Conservation (phyloP, 345 rosid species). For the Eucalyptus camaldulensis region DNA sequence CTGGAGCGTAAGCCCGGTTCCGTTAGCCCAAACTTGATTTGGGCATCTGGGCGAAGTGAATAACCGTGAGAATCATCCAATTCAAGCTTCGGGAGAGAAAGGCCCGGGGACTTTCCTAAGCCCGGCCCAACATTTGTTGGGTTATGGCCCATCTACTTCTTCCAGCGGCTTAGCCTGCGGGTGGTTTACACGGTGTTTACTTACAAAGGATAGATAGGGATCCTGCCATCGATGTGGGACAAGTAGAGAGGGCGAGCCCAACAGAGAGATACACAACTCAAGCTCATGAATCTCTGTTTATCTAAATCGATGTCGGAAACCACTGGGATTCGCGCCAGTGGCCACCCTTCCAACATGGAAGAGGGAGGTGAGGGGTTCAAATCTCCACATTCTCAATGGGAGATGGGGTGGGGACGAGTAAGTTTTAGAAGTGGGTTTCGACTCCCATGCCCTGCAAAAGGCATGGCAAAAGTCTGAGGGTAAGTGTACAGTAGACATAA, state of each 20-base stretch:
- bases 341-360: too few relatives aligned
- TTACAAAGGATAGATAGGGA: not conserved
- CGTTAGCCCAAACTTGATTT: not conserved
- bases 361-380: too few relatives aligned
- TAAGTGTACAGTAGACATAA: too few relatives aligned
- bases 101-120: not conserved
- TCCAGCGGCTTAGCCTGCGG: fast-evolving
- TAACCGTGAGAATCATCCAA: not conserved
- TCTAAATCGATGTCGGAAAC: not conserved
- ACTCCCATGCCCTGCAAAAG: too few relatives aligned
- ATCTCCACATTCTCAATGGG: too few relatives aligned
- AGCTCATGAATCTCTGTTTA: not conserved
- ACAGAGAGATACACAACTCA: too few relatives aligned
- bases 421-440: too few relatives aligned
- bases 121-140: fast-evolving
- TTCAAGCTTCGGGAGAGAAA: fast-evolving
- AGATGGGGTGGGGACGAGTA: too few relatives aligned
- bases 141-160: not conserved
- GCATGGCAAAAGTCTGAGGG: too few relatives aligned
- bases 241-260: too few relatives aligned
- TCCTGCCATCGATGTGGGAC: fast-evolving
- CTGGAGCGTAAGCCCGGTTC: not conserved
- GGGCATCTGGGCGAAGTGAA: not conserved
- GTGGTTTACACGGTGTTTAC: fast-evolving
- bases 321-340: too few relatives aligned